phyloP scores from a whole-genome alignment of 768 basidiomycete species.

The Boletus subcaerulescens region DNA sequence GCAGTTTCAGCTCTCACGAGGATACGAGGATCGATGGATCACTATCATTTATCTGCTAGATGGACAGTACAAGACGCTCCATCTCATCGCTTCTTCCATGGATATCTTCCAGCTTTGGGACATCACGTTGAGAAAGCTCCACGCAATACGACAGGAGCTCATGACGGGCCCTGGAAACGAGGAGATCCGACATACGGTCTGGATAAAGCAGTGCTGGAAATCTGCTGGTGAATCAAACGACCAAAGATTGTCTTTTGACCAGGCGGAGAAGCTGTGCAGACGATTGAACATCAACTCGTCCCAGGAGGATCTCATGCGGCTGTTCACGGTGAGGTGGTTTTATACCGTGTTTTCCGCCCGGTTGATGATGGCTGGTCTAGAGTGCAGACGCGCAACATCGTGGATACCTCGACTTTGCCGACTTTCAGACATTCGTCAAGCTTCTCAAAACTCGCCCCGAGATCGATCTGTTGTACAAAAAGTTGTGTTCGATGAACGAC shows the following conservation, averaged over 20 bases:
- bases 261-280: slow-evolving; percentile 68
- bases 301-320: slow-evolving; percentile 46
- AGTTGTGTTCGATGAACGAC: slow-evolving; percentile 29
- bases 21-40: slow-evolving; percentile 73
- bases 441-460: slow-evolving; percentile 84
- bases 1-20: slow-evolving; percentile 61
- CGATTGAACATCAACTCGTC: slow-evolving; percentile 65
- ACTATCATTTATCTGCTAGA: slow-evolving; percentile 80
- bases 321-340: slow-evolving; percentile 51
- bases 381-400: slow-evolving; percentile 56
- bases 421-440: slow-evolving; percentile 82
- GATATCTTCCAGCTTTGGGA: slow-evolving; percentile 66
- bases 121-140: slow-evolving; percentile 58
- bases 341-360: neutral
- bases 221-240: slow-evolving; percentile 61
- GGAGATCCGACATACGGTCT: slow-evolving; percentile 63
- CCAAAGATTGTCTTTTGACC: slow-evolving; percentile 62
- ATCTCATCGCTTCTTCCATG: slow-evolving; percentile 69
- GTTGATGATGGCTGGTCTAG: slow-evolving; percentile 34
- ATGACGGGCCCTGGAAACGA: slow-evolving; percentile 65
- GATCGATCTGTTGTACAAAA: slow-evolving; percentile 60
- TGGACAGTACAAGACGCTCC: slow-evolving; percentile 80
- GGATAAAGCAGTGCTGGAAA: slow-evolving; percentile 85
- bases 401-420: slow-evolving; percentile 68
- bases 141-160: slow-evolving; percentile 63